Evolutionary conservation across 257 asterid genomes (phyloP).

Genomic region (Salvia splendens): DNA sequence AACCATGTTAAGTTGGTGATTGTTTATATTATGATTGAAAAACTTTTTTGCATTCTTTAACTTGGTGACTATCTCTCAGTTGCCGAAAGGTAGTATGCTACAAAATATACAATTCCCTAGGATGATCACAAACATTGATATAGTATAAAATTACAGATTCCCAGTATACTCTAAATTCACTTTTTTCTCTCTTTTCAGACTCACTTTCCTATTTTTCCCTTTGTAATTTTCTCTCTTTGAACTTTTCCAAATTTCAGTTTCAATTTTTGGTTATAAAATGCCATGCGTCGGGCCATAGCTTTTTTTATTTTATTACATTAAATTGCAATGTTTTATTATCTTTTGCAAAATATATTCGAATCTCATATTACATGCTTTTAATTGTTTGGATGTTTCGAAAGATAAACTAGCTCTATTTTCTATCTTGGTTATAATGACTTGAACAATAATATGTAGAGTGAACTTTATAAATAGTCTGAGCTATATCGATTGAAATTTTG

Average conservation of each 20-base stretch:
- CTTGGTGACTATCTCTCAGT: not conserved
- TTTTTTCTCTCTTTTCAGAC: not conserved
- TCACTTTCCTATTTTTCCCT: not conserved
- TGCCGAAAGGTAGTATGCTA: constrained; percentile 30
- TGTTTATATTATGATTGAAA: no score
- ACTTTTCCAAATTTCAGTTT: constrained; percentile 20
- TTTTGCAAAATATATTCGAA: no score
- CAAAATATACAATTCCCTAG: constrained; percentile 4
- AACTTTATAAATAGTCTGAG: no score
- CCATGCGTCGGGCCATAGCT: not conserved
- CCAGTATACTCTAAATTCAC: not conserved
- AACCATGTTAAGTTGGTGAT: no score
- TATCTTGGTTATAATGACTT: no score
- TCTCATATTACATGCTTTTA: no score
- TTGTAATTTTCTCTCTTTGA: not conserved
- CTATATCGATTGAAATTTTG: no score
- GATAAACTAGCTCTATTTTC: no score
- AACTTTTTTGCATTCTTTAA: not conserved
- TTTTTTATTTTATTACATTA: constrained; percentile 26
- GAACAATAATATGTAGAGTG: no score
- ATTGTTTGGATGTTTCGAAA: no score
- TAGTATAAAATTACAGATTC: constrained; percentile 23
- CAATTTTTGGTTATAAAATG: not conserved
- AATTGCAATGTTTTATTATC: not conserved
- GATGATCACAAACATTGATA: constrained; percentile 1